These are phyloP conservation scores for Pythium aristosporum DNA, from an alignment of 352 stramenopile genomes.

Conservation along the genomic window DNA sequence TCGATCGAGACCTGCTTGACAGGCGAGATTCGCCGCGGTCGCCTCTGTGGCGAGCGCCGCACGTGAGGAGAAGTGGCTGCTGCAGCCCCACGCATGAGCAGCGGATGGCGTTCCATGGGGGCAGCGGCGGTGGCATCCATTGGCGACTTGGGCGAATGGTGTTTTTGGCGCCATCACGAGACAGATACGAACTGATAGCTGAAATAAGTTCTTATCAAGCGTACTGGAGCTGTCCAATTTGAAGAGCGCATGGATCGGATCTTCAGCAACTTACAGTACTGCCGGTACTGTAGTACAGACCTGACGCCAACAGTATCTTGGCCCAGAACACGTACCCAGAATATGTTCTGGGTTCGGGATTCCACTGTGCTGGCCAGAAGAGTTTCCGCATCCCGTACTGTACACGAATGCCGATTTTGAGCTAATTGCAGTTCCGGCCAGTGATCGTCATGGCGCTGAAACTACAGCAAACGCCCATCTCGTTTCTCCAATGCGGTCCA, in stretches of 20 bases:
- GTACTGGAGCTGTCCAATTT: not conserved
- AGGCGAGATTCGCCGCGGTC: slow-evolving; percentile 13
- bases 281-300: too few species aligned
- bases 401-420: too few species aligned
- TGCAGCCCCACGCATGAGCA: slow-evolving; percentile 2
- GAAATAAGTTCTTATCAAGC: not conserved
- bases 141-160: not conserved
- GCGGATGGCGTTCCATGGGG: not conserved
- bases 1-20: slow-evolving; percentile 56
- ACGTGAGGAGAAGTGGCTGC: not conserved
- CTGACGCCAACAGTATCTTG: too few species aligned
- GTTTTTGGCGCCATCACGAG: slow-evolving; percentile 6
- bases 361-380: too few species aligned
- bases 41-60: slow-evolving; percentile 7
- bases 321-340: too few species aligned
- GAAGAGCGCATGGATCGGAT: not conserved
- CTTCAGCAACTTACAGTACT: too few species aligned
- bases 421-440: too few species aligned
- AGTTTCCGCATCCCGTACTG: too few species aligned
- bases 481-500: too few species aligned
- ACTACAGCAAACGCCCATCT: too few species aligned
- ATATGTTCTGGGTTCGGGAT: too few species aligned
- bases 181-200: slow-evolving; percentile 1
- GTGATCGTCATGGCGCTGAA: too few species aligned
- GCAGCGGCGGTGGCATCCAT: not conserved